Evolutionary conservation across 176 grass and related monocot genomes (phyloP), one percentile per base, ranked within the genome.

Genomic region (Zizania latifolia): DNA sequence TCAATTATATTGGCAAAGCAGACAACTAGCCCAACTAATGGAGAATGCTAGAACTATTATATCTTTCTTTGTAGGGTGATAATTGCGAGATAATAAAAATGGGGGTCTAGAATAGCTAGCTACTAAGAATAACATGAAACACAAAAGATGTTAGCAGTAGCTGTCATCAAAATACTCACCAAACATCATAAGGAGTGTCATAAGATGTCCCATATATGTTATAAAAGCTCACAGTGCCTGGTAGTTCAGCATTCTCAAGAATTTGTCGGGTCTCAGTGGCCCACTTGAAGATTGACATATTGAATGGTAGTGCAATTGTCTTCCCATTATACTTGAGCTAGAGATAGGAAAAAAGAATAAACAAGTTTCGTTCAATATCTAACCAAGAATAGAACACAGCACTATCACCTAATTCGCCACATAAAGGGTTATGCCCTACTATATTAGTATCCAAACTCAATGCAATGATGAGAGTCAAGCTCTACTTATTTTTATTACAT

Each of bases 251-350:
- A 78, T 82, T 80, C 51, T 93, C 81, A 10, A 97, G 86, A 60
- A 97, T 92, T 76, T 72, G 65, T 19, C 88, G 91, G 36, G 94
- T 97, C 65, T 85, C 75, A 30, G 74, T 78, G 54, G 88, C 86
- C 91, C 94, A 93, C 65, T 93, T 79, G 72, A 87, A 75, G 68
- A 97, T 74, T 46, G 86, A 89, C 70, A 81, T 65, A 85, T 97
- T 93, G 78, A 97, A 97, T 72, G 94, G 91, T 16, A 97, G 15
- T 58, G 90, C 48, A 83, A 97, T 35, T 7, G 79, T 87, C 58
- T 97, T 89, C 56, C 94, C 94, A 2, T 93, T 91, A 78, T 93
- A 97, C 2, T 76, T 81, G 78, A 97, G 78, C 94, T 97, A 75
- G 41, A 81, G 19, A 73, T n/a, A 64, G 12, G 79, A 27, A 29